Percentiles rank a stretch among this genome's conserved stretches.
Conservation (phyloP, 495 filamentous ascomycete species). For the Extremus antarcticus region DNA sequence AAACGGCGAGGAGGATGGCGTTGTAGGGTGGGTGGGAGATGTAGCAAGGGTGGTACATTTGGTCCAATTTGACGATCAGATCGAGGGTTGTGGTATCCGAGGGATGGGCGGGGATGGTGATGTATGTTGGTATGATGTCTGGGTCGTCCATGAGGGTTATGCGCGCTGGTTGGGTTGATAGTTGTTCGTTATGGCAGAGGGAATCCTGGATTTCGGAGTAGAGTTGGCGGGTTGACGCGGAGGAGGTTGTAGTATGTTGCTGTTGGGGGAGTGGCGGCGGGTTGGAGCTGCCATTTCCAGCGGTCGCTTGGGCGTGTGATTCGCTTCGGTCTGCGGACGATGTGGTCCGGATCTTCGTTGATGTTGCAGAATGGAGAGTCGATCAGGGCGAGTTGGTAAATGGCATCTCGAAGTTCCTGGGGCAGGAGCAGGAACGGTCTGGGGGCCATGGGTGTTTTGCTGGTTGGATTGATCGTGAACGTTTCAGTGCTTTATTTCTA, state of each 20-base stretch:
- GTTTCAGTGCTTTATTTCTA: too few relatives aligned
- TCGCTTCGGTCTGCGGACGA: background rate
- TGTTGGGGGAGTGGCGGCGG: background rate
- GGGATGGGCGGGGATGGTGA: background rate
- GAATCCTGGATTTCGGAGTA: background rate
- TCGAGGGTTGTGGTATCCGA: background rate
- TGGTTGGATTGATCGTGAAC: too few relatives aligned
- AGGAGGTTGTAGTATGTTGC: slow-evolving; percentile 1
- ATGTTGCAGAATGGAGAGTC: background rate
- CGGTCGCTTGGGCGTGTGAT: background rate
- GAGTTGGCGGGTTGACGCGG: background rate
- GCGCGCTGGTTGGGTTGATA: background rate
- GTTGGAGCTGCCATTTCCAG: background rate
- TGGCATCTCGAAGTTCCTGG: background rate
- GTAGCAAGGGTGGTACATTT: slow-evolving; percentile 2
- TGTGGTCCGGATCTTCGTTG: too few relatives aligned
- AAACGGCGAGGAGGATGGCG: slow-evolving; percentile 1
- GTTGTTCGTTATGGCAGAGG: background rate
- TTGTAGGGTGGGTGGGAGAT: background rate
- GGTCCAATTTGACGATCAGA: background rate
- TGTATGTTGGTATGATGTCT: background rate
- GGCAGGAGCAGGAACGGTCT: background rate
- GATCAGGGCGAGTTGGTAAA: background rate
- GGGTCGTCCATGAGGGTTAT: background rate
- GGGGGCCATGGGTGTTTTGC: background rate